These are phyloP conservation scores for Entamoeba moshkovskii DNA, from an alignment of 208 protist species.

Conservation along the genomic window DNA sequence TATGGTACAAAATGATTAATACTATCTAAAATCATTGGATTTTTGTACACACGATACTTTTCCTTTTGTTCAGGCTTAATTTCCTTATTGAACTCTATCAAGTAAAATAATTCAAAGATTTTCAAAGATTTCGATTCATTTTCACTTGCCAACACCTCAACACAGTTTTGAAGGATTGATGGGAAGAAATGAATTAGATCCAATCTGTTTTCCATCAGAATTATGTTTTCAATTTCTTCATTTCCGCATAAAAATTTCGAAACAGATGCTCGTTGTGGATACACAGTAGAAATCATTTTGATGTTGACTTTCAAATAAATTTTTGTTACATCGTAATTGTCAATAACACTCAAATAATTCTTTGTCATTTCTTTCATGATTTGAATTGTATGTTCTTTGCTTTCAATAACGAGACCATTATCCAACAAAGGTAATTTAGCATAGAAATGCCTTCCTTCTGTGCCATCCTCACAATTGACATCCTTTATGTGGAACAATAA, in stretches of 20 bases:
- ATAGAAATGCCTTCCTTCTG: not conserved
- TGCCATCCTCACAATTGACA: not conserved
- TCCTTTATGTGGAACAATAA: not conserved
- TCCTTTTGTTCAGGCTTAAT: not conserved
- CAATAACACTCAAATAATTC: not conserved
- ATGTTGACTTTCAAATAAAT: not conserved
- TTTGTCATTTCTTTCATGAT: constrained; percentile 1
- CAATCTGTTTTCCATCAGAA: not conserved
- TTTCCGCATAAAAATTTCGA: not conserved
- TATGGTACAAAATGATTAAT: not conserved
- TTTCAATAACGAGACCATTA: not conserved
- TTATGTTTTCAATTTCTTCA: not conserved
- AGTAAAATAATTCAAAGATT: not conserved
- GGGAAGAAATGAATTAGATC: not conserved
- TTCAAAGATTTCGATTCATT: not conserved
- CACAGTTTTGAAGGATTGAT: not conserved
- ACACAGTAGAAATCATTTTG: not conserved
- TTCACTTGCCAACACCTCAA: not conserved
- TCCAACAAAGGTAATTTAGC: not conserved
- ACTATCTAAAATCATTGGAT: not conserved
- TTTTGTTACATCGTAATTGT: not conserved
- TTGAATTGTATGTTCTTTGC: not conserved
- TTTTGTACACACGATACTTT: not conserved
- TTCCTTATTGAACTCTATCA: not conserved
- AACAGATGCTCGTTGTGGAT: not conserved